These are phyloP conservation scores for Hypoxylon rickii DNA, from an alignment of 495 filamentous ascomycete genomes.

Conservation along the genomic window DNA sequence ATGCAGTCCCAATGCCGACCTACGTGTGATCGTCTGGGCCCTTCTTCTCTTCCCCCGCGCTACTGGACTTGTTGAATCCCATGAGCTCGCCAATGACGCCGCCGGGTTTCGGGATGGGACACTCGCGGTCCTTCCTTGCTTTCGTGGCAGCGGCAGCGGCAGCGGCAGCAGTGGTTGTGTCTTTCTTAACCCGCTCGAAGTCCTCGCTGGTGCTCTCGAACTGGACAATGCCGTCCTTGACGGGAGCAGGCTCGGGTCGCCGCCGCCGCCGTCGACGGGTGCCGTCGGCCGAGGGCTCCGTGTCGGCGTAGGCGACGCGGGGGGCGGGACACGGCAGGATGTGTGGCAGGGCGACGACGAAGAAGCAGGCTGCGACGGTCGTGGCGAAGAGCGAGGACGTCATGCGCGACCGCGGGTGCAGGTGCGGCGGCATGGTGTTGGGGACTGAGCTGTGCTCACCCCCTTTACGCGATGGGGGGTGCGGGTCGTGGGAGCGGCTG, in stretches of 20 bases:
- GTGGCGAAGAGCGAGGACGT: constrained; percentile 92
- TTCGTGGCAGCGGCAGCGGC: constrained; percentile 22
- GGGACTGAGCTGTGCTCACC: too few species aligned
- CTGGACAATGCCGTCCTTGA: constrained; percentile 46
- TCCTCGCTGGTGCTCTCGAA: constrained; percentile 29
- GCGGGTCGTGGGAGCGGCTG: too few species aligned
- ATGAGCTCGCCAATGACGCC: constrained; percentile 75
- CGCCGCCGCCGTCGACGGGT: constrained; percentile 50
- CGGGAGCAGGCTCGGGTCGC: constrained; percentile 35
- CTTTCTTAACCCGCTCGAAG: constrained; percentile 19
- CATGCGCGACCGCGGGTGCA: constrained; percentile 89
- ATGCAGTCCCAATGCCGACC: background rate
- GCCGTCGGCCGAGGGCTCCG: constrained; percentile 58
- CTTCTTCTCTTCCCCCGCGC: constrained; percentile 4
- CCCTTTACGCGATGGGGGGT: too few species aligned
- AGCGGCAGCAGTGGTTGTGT: background rate
- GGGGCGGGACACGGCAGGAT: constrained; percentile 90
- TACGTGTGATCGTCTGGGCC: constrained; percentile 17
- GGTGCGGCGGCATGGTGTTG: constrained; percentile 77
- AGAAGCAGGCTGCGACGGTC: constrained; percentile 88
- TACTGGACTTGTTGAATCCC: constrained; percentile 59
- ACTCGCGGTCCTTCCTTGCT: constrained; percentile 56
- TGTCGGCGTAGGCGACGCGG: constrained; percentile 73
- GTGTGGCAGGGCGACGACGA: constrained; percentile 90
- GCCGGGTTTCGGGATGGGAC: constrained; percentile 82